Base-by-base conservation (phyloP, 1,139 yeast species). In the Candida mesenterica region DNA sequence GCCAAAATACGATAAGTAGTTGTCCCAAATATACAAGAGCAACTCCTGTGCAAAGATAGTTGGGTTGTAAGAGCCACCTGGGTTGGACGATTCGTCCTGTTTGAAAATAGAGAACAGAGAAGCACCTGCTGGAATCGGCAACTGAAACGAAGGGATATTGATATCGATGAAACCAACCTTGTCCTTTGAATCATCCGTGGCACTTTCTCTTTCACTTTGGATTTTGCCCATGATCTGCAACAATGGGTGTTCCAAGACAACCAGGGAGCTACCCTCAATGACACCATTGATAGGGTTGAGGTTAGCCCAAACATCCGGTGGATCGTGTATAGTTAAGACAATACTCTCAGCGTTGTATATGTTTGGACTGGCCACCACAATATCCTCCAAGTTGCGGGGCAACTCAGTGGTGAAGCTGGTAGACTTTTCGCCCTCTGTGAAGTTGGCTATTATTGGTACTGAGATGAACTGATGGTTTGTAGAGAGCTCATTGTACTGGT, bases 241-340 rank as follows among this genome's bases (percentile, higher is more conserved):
- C 32, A 69, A 53, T 6, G 76, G 76, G 42, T 70, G 71, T 39
- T 68, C 71, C 30, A 70, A 57, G 15, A 86, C 77, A 28, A 88
- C 75, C 2, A 95, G 79, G 2, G 85, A 76, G 35, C 78, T 75
- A 12, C 90, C 73, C 43, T 85, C 89, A 30, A 90, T 77, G 30
- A 75, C 71, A 7, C 97, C 97, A 17, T 84, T 76, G 5, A 82
- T 62, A 0, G 96, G 89, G 54, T 89, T 89, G 20, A 82, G 65
- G 44, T 83, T 79, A 1, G 95, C 96, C 96, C 96, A 89, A 5
- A 92, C 73, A 43, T 89, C 95, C 2, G 97, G 90, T 2, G 97
- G 89, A 51, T 90, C 97, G 57, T 90, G 97, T 10, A 90, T 78
- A 6, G 87, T 61, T 12, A 92, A 67, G 12, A 89, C 65, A 6